Evolutionary conservation across 805 yeast species (phyloP).

Genomic region (Saccharomycopsis olivae): DNA sequence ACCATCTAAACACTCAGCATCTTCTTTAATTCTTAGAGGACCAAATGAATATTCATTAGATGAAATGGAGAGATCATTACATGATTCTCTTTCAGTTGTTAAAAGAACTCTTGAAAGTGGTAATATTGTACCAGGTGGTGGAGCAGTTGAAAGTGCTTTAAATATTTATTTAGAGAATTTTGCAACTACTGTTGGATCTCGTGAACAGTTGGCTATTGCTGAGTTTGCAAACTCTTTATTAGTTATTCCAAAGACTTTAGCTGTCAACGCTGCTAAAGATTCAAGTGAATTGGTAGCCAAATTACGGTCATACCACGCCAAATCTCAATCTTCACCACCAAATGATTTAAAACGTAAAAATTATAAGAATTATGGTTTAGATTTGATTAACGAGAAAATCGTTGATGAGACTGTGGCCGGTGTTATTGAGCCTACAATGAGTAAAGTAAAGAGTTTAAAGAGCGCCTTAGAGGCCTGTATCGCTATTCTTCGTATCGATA

Average conservation of each 20-base stretch:
- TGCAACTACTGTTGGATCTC: conserved; percentile 94
- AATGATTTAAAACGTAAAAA: conserved; percentile 77
- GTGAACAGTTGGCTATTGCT: conserved; percentile 96
- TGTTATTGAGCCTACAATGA: conserved; percentile 90
- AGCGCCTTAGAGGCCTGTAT: conserved; percentile 97
- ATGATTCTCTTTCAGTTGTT: conserved; percentile 88
- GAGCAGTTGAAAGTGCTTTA: conserved; percentile 96
- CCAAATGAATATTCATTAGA: conserved; percentile 91
- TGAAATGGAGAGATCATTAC: conserved; percentile 97
- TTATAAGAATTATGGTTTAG: conserved; percentile 88
- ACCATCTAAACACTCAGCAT: conserved; percentile 81
- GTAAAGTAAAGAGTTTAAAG: conserved; percentile 86
- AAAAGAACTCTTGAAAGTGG: conserved; percentile 95
- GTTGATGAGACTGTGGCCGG: conserved; percentile 79
- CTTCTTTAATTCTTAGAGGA: conserved; percentile 90
- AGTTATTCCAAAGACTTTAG: conserved; percentile 91
- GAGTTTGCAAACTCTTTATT: conserved; percentile 89
- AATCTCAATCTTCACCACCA: conserved; percentile 76
- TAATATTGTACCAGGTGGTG: conserved; percentile 96
- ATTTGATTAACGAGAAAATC: conserved; percentile 81
- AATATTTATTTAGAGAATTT: conserved; percentile 92
- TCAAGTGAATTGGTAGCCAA: conserved; percentile 91
- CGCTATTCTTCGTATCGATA: conserved; percentile 93
- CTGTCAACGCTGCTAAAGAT: conserved; percentile 96
- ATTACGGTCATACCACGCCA: conserved; percentile 92